Evolutionary conservation across 1,284 basidiomycete species (phyloP), one percentile per base, ranked within the genome.

Genomic region (Heliocybe sulcata): DNA sequence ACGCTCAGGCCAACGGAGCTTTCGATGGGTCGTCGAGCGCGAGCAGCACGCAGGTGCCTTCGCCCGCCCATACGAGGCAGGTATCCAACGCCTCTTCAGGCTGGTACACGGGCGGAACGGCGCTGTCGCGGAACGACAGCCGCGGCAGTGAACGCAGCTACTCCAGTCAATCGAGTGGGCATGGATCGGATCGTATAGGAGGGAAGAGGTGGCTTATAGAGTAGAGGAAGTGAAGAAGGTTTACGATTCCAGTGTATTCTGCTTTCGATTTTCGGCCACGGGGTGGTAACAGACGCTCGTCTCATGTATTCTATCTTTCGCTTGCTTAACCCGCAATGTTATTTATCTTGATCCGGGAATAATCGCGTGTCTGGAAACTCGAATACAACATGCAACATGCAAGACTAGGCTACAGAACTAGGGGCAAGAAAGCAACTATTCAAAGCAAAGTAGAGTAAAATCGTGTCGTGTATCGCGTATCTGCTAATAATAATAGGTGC

Each of bases 181-280:
- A 26, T 26, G n/a, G 27, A 4, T 49, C 47, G 14, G 47, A 49
- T 26, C 27, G 57, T 42, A 53, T 56, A 42, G 45, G 58, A 50
- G 60, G 61, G 35, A 74, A 74, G 62, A 75, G 79, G 56, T 82
- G 81, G 80, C 69, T 81, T 57, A 82, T 83, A 56, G 82, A 83
- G 68, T 83, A 67, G 73, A n/a, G 4, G 47, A 9, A 8, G 23
- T 49, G 23, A 14, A n/a, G 16, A n/a, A n/a, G n/a, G n/a, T n/a
- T n/a, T n/a, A n/a, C n/a, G n/a, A n/a, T 42, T 20, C 16, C 38
- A 35, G 16, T 47, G 45, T 49, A 25, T 29, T 49, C 20, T 42
- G 16, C 38, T 42, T 42, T n/a, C 38, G 19, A 42, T 42, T 6
- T 42, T 42, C 38, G 38, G 38, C 38, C 38, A 42, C 38, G 38